These are phyloP conservation scores for Pseudonitzschia delicatissima DNA, from an alignment of 108 stramenopile genomes.

Conservation along the genomic window DNA sequence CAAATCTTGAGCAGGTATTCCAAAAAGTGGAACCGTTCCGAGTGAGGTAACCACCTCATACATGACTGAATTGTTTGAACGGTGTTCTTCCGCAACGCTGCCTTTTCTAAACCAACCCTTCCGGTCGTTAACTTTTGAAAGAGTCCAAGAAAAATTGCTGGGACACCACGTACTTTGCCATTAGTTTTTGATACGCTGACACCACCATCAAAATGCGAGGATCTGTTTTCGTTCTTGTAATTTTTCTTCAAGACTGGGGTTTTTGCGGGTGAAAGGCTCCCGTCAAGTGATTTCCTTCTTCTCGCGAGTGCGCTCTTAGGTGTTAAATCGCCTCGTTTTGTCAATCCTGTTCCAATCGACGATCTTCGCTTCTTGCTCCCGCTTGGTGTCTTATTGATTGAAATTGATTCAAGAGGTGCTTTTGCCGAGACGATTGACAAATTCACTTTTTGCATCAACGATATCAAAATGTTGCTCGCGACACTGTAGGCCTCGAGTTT, in stretches of 20 bases:
- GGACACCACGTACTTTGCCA: conserved; percentile 32
- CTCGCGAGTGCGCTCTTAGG: conserved; percentile 7
- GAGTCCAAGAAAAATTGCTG: conserved; percentile 59
- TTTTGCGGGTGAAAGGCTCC: conserved; percentile 8
- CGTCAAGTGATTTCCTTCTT: conserved; percentile 17
- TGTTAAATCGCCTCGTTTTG: not conserved
- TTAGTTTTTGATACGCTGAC: not conserved
- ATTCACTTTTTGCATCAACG: conserved; percentile 29
- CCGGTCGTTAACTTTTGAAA: conserved; percentile 71
- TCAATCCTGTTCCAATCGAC: conserved; percentile 2
- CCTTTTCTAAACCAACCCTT: conserved; percentile 55
- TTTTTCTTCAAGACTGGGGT: conserved; percentile 27
- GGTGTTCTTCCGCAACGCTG: conserved; percentile 44
- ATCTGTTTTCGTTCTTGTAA: not conserved
- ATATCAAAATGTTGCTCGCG: conserved; percentile 38
- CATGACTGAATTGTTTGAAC: conserved; percentile 38
- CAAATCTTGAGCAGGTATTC: conserved; percentile 57
- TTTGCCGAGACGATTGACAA: conserved; percentile 13
- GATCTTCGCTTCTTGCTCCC: not conserved
- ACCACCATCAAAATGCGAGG: not conserved
- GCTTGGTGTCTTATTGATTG: not conserved
- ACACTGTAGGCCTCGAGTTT: conserved; percentile 56
- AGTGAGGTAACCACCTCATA: conserved; percentile 40
- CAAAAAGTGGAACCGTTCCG: conserved; percentile 54
- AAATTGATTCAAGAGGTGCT: not conserved